Base-by-base conservation (phyloP, 2,329 filamentous ascomycete genomes). In the Fusarium citri region DNA sequence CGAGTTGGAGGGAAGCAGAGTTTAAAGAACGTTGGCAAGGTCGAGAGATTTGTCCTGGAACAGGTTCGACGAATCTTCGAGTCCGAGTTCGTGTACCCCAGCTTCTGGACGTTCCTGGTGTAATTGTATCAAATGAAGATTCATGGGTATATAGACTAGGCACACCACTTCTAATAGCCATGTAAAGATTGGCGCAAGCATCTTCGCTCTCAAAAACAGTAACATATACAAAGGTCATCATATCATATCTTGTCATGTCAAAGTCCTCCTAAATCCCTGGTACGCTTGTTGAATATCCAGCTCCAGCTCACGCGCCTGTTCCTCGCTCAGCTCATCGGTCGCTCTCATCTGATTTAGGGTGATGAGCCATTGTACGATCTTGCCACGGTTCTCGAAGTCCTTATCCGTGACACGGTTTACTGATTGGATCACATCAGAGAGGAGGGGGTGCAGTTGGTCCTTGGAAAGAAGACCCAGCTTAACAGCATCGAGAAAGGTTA, bases 301-400 rank as follows among this genome's bases (percentile, higher is more conserved):
- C 72, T 96, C 92, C 72, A 98, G 83, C 80, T 99, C 94, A 60
- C 95, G 86, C 8, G 92, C 92, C 81, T 98, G 94, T 61, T 95
- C 91, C 75, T 97, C 92, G 73, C 88, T 91, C 72, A 99, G 81
- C 79, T 97, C 94, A 76, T 98, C 94, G 2, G 94, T 94, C 11
- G 94, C 96, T 77, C 93, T 93, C 96, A 99, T 98, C 82, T 98
- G 94, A 78, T 99, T 99, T 69, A 99, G 84, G 9, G 93, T 92
- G 75, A 99, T 99, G 72, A 99, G 86, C 96, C 96, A 99, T 79
- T 98, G 94, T 59, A 99, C 94, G 74, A 99, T 98, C 86, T 98
- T 98, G 74, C 93, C 94, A 72, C 97, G 91, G 77, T 91, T 94
- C 73, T 98, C 94, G 78, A 99, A 99, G 76, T 98, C 95, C 68